A percentile compares a stretch with the other conserved stretches of the same genome.
These are phyloP conservation scores for Rhizophagus clarus DNA, from an alignment of 192 early-diverging fungal species.

Conservation along the genomic window DNA sequence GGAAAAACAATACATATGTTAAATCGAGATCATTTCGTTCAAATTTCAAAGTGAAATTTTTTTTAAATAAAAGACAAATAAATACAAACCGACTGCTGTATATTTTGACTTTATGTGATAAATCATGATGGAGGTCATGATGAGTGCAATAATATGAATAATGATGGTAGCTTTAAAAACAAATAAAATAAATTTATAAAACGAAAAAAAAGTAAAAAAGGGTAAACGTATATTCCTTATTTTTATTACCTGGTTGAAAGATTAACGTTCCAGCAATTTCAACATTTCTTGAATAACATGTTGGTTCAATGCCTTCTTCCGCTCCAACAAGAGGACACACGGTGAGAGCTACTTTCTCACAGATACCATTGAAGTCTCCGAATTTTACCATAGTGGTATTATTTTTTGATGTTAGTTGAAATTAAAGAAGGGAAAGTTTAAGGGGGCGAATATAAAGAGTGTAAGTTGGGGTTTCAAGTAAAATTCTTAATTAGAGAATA, in stretches of 20 bases:
- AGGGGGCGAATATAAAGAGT: not conserved
- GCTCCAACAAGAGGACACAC: constrained; percentile 89
- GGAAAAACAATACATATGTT: not conserved
- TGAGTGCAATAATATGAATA: constrained; percentile 87
- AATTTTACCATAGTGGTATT: constrained; percentile 46
- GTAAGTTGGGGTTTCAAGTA: not conserved
- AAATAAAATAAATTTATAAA: not conserved
- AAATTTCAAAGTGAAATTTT: not conserved
- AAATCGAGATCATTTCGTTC: not conserved
- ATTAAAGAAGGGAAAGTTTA: not conserved
- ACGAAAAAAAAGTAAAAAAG: not conserved
- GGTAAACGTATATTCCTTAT: not conserved
- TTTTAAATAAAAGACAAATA: not conserved
- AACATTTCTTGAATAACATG: constrained; percentile 96
- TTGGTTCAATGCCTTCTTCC: constrained; percentile 77
- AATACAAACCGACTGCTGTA: constrained; percentile 89
- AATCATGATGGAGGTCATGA: constrained; percentile 99
- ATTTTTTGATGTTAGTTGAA: not conserved
- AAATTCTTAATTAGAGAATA: not conserved
- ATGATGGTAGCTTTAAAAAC: constrained; percentile 78
- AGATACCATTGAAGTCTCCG: constrained; percentile 90
- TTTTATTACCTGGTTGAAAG: constrained; percentile 81
- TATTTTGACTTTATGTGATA: constrained; percentile 97
- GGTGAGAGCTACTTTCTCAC: constrained; percentile 78
- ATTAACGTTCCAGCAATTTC: constrained; percentile 81